phyloP scores from a whole-genome alignment of 441 rosid species.

The Capsella rubella region DNA sequence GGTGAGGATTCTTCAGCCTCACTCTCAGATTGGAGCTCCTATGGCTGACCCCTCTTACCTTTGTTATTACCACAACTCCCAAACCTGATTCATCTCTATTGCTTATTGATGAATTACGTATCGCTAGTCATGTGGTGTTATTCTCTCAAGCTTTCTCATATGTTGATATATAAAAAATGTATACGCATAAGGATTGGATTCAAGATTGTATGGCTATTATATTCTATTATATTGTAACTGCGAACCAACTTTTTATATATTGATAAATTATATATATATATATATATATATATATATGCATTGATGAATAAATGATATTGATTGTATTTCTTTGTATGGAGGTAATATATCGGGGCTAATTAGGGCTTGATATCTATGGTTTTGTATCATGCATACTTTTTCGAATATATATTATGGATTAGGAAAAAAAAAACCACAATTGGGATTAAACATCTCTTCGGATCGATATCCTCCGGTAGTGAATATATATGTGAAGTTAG shows the following conservation, averaged over 20 bases:
- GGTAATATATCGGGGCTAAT: neutral
- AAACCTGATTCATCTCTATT: constrained; percentile 8
- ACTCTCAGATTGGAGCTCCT: constrained; percentile 41
- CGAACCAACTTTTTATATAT: neutral
- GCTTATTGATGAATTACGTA: neutral
- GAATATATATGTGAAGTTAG: no score
- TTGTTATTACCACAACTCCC: constrained; percentile 30
- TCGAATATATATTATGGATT: no score
- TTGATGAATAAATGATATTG: constrained; percentile 11
- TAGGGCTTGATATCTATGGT: constrained; percentile 10
- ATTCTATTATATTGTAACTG: neutral
- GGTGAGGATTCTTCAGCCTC: constrained; percentile 71
- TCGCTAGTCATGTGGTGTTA: neutral
- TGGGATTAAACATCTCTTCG: no score
- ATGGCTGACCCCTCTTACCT: constrained; percentile 40
- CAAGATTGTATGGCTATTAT: neutral
- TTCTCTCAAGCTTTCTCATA: neutral
- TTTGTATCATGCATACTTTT: neutral
- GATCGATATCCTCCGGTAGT: no score
- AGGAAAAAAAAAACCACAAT: no score
- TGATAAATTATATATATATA: neutral
- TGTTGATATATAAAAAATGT: neutral
- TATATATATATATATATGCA: neutral
- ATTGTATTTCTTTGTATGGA: constrained; percentile 8
- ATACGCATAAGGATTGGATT: constrained; percentile 14